Percentiles rank a stretch among this genome's conserved stretches.
phyloP scores from a whole-genome alignment of 495 filamentous ascomycete species.

The Aspergillus homomorphus region DNA sequence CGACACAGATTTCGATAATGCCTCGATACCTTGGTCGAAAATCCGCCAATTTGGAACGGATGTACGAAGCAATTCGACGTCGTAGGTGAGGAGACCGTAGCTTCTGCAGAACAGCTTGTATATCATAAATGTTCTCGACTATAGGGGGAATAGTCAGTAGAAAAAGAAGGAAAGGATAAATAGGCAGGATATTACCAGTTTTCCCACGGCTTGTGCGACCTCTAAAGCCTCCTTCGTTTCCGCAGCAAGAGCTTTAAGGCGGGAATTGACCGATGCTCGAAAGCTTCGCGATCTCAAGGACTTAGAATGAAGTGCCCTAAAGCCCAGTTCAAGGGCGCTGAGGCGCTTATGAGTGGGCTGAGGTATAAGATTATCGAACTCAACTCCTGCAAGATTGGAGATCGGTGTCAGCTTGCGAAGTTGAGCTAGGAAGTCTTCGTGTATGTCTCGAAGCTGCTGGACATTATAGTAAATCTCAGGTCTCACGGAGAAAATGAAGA shows the following conservation, averaged over 20 bases:
- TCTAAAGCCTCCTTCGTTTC: constrained; percentile 69
- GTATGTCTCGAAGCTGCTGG: constrained; percentile 40
- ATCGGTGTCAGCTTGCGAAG: constrained; percentile 32
- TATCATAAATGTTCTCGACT: constrained; percentile 77
- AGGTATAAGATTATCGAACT: constrained; percentile 21
- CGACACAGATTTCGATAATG: constrained; percentile 69
- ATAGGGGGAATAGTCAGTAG: constrained; percentile 5
- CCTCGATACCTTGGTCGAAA: constrained; percentile 86
- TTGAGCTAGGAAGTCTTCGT: constrained; percentile 39
- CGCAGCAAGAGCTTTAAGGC: constrained; percentile 49
- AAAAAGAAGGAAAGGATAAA: background rate
- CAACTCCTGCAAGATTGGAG: constrained; percentile 23
- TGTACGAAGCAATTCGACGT: constrained; percentile 65
- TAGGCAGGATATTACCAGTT: constrained; percentile 52
- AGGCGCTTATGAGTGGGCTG: constrained; percentile 23
- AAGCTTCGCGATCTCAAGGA: constrained; percentile 31
- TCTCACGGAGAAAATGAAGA: constrained; percentile 34
- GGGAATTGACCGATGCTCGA: constrained; percentile 27
- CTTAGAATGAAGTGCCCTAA: constrained; percentile 29
- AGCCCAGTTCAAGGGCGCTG: constrained; percentile 25
- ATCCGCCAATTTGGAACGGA: constrained; percentile 72
- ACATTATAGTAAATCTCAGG: constrained; percentile 45
- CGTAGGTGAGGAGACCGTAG: constrained; percentile 78
- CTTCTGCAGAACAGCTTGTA: constrained; percentile 88
- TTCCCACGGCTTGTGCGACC: constrained; percentile 74